Evolutionary conservation across 192 early-diverging fungal genomes (phyloP).

Genomic region (Backusella luteola): DNA sequence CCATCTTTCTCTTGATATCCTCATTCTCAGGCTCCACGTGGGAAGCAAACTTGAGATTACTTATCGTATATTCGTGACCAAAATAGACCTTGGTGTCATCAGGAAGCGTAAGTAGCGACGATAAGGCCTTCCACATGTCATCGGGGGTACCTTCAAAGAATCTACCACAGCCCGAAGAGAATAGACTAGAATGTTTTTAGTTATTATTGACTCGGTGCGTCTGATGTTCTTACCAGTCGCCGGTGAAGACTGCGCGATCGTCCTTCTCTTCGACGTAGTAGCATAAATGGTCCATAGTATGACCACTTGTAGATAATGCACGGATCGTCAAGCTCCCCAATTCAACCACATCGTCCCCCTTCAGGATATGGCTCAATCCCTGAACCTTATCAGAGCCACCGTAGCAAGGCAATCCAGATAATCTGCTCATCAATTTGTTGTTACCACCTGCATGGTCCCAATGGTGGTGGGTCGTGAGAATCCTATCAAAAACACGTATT

Average conservation of each 20-base stretch:
- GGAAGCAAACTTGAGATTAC: constrained; percentile 49
- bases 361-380: constrained; percentile 18
- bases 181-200: constrained; percentile 7
- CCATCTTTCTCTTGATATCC: constrained; percentile 20
- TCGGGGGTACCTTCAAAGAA: constrained; percentile 91
- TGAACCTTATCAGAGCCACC: constrained; percentile 27
- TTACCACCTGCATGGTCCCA: constrained; percentile 43
- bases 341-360: constrained; percentile 15
- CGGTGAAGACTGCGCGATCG: constrained; percentile 34
- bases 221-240: constrained; percentile 15
- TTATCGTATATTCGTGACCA: constrained; percentile 90
- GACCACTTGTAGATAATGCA: constrained; percentile 25
- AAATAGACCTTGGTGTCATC: constrained; percentile 84
- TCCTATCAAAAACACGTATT: constrained; percentile 15
- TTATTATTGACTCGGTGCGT: too few relatives aligned
- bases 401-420: constrained; percentile 15
- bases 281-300: constrained; percentile 35
- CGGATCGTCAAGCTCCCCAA: constrained; percentile 29
- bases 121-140: constrained; percentile 83
- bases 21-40: constrained; percentile 33
- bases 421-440: constrained; percentile 14
- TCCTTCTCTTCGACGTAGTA: constrained; percentile 30
- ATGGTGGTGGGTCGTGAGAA: constrained; percentile 42
- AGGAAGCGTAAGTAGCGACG: constrained; percentile 67
- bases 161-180: constrained; percentile 73